These are phyloP conservation scores for Rhodotorula taiwanensis DNA, from an alignment of 768 basidiomycete genomes.

Conservation along the genomic window DNA sequence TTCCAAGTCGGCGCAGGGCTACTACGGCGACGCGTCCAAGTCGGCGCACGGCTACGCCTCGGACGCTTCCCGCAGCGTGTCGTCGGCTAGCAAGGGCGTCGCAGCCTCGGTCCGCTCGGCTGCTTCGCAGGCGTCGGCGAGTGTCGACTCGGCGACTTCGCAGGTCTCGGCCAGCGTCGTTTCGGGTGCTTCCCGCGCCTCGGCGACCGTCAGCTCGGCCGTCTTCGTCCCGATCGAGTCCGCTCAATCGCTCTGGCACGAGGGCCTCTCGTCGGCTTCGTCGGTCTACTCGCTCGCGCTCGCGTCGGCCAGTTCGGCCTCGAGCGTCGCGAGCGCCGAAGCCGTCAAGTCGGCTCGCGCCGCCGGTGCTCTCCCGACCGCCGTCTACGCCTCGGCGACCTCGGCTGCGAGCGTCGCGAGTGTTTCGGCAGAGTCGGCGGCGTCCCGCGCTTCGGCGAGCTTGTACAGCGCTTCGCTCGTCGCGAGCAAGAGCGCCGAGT, in stretches of 20 bases:
- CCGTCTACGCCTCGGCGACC: conserved; percentile 35
- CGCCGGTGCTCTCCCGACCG: conserved; percentile 13
- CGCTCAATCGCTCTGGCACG: conserved; percentile 12
- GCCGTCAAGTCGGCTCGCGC: not conserved
- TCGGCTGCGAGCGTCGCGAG: conserved; percentile 44
- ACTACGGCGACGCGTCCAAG: conserved; percentile 1
- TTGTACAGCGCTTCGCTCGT: conserved; percentile 8
- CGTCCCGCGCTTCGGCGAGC: conserved; percentile 42
- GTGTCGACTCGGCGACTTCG: not conserved
- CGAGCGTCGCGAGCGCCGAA: not conserved
- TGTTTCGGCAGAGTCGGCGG: conserved; percentile 42
- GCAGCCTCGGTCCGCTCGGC: not conserved
- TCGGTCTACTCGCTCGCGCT: conserved; percentile 25
- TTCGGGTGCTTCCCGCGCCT: conserved; percentile 7
- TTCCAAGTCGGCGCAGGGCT: conserved; percentile 28
- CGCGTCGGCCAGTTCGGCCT: conserved; percentile 7
- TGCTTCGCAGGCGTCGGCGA: conserved; percentile 2
- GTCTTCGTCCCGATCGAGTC: conserved; percentile 4
- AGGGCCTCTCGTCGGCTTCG: conserved; percentile 7
- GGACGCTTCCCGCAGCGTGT: not conserved
- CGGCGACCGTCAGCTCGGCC: conserved; percentile 1
- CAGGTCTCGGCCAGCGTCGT: conserved; percentile 4
- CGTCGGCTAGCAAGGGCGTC: not conserved
- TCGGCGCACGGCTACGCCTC: not conserved
- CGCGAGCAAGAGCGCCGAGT: conserved; percentile 1